These are phyloP conservation scores for Cairneyella variabilis DNA, from an alignment of 495 filamentous ascomycete species.

Conservation along the genomic window DNA sequence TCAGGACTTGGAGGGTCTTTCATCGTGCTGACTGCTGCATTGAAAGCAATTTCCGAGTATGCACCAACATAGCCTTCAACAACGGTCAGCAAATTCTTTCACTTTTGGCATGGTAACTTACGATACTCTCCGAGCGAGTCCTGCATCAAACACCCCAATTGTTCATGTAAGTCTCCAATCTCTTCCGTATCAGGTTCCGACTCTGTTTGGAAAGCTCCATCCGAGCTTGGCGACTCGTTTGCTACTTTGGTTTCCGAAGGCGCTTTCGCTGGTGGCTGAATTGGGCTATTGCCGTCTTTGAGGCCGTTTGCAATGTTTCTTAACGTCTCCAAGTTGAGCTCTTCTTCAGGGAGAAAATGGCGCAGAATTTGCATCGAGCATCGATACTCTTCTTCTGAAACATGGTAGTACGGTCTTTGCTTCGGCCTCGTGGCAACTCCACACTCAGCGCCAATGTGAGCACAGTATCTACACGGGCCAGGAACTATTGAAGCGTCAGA, in stretches of 20 bases:
- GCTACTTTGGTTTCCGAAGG: not conserved
- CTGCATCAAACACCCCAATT: constrained; percentile 20
- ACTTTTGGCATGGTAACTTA: not conserved
- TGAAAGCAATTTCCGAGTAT: constrained; percentile 20
- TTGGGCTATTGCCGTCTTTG: not conserved
- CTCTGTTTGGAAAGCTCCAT: not conserved
- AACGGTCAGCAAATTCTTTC: not conserved
- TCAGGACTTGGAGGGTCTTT: constrained; percentile 17
- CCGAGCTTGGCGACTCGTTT: not conserved
- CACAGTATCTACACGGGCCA: constrained; percentile 22
- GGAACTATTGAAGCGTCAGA: constrained; percentile 4
- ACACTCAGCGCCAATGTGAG: constrained; percentile 19
- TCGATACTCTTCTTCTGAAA: constrained; percentile 21
- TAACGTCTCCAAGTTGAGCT: constrained; percentile 17
- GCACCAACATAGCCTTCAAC: constrained; percentile 19
- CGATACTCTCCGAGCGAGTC: constrained; percentile 19
- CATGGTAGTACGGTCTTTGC: constrained; percentile 22
- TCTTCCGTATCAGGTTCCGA: constrained; percentile 14
- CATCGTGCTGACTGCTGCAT: constrained; percentile 19
- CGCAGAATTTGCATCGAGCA: constrained; percentile 16
- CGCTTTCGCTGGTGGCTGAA: not conserved
- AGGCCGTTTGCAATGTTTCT: constrained; percentile 10
- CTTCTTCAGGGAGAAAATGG: constrained; percentile 15
- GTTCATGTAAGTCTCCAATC: constrained; percentile 20
- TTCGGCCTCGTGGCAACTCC: constrained; percentile 10